Evolutionary conservation across 495 filamentous ascomycete genomes (phyloP).

Genomic region (Chaetomium fimeti): DNA sequence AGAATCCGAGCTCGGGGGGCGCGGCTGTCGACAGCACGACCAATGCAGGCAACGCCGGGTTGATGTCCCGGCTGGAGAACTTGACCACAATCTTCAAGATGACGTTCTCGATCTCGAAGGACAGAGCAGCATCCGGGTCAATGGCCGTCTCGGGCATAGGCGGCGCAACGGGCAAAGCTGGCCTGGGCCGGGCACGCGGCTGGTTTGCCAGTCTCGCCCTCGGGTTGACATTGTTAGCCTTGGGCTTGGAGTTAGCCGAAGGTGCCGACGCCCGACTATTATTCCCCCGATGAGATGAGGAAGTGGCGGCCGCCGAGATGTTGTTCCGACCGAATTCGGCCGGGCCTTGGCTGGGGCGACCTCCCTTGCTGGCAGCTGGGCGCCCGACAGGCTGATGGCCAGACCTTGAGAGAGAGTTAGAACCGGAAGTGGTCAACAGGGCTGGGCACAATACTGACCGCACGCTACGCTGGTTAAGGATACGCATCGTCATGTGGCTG

Average conservation of each 20-base stretch:
- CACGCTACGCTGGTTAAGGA: constrained; percentile 10
- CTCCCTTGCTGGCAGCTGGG: background rate
- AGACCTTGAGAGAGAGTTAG: background rate
- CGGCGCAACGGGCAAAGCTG: background rate
- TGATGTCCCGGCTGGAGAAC: constrained; percentile 6
- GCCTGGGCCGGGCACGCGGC: background rate
- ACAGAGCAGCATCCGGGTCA: background rate
- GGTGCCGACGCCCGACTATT: background rate
- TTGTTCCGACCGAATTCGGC: background rate
- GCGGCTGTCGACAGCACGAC: constrained; percentile 7
- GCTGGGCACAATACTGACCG: background rate
- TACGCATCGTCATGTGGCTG: background rate
- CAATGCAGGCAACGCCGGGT: background rate
- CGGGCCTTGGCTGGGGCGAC: background rate
- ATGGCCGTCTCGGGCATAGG: background rate
- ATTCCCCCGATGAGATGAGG: background rate
- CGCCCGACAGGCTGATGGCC: background rate
- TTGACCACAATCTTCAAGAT: background rate
- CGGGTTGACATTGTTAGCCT: background rate
- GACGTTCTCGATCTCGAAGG: background rate
- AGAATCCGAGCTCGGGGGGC: constrained; percentile 8
- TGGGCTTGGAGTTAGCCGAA: background rate
- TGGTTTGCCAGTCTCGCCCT: background rate
- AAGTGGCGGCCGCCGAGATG: too few relatives aligned
- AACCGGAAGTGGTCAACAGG: background rate